Evolutionary conservation across 129 eudicot genomes (phyloP), one percentile per base, ranked within the genome.

Genomic region (Artemisia tridentata): DNA sequence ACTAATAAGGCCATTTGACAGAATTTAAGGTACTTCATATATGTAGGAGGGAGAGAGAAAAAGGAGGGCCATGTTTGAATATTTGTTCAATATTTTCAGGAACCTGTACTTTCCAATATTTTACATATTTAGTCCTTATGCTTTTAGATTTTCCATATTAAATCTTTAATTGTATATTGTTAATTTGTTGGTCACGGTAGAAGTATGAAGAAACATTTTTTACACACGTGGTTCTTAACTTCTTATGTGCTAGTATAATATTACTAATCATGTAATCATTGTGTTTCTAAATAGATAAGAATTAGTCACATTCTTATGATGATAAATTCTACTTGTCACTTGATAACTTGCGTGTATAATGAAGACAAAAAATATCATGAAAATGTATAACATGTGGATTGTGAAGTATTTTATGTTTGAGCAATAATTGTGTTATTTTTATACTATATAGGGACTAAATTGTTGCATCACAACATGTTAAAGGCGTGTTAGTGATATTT

Each of bases 11-110:
- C 46, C 68, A 45, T 72, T 76, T 38, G 52, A 13, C 57, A 45
- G 45, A 29, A 57, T 27, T 46, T 56, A 55, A 63, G 48, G 81
- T 51, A 14, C 47, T 23, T 49, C 47, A 62, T 77, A 70, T 70
- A 77, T 76, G 64, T 38, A 43, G 72, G 75, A 69, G 76, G 50
- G 71, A 52, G 66, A 69, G 80, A 76, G 65, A 43, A 64, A 69
- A 62, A 29, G 10, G 38, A 59, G 77, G 77, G 52, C 7, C 54
- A 18, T 23, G 49, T 78, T 78, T 78, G 58, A 78, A 71, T 64
- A 34, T 71, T 71, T 70, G 59, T 10, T 69, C 65, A 15, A 54
- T 10, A 64, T 11, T 54, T 69, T 73, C 20, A 11, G 25, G 51
- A 71, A 72, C 77, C 41, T 71, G 7, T 53, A 45, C 29, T 71